Evolutionary conservation across 2,329 filamentous ascomycete genomes (phyloP), one percentile per base, ranked within the genome.

Genomic region (Aspergillus hiratsukae): DNA sequence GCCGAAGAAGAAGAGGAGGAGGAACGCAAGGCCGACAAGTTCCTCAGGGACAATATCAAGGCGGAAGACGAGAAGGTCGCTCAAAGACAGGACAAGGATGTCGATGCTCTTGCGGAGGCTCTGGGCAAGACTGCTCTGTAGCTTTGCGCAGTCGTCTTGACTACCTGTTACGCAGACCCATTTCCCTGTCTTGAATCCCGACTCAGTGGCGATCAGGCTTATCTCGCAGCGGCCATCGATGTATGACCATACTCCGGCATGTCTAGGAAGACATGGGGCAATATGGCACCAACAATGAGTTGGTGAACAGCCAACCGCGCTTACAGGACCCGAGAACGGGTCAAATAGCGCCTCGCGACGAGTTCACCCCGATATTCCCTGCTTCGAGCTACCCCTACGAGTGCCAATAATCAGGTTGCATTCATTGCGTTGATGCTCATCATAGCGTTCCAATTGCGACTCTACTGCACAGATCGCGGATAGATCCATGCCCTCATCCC

Each of bases 31-130:
- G 75, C 79, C 4, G 81, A 87, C 70, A 84, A 86, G 72, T 86
- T 88, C 17, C 87, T 96, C 41, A 90, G 96, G 64, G 78, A 83
- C 45, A 73, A 79, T 25, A 76, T 80, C 40, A 76, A 79, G 43
- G 76, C 79, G 23, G 79, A 84, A 64, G 75, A 80, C 23, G 80
- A 87, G 70, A 84, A 87, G 69, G 80, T 86, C 58, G 84, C 86
- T 45, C 87, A 91, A 77, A 89, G 87, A 74, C 82, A 88, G 61
- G 83, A 91, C 73, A 87, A 89, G 43, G 88, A 89, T 31, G 89
- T 97, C 41, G 91, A 97, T 66, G 86, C 86, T 48, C 78, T 97
- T 68, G 88, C 91, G 17, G 83, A 87, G 71, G 81, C 85, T 68
- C 76, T 97, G 64, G 84, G 83, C 59, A 92, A 92, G 82, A 89